Base-by-base conservation (phyloP, 495 filamentous ascomycete genomes). In the Xylaria venustula region DNA sequence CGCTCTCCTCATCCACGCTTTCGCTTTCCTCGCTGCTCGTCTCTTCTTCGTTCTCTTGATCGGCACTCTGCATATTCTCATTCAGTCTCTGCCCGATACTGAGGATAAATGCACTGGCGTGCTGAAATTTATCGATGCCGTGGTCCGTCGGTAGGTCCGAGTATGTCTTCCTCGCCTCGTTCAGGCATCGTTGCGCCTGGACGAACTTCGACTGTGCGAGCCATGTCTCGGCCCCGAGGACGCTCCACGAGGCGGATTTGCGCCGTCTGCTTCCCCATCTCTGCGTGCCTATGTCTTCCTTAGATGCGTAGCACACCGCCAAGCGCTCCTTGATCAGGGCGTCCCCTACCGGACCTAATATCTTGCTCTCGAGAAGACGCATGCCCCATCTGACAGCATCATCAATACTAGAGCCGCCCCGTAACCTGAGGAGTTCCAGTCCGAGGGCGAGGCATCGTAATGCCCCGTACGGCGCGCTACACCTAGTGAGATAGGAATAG, bases 401-500 rank as follows among this genome's bases (percentile, higher is more conserved):
- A 71, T 97, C 94, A 0, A 89, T 86, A 9, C 87, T 88, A 12
- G 88, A 86, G 17, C 89, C 87, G 17, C 90, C 91, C 3, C 93
- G 83, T 9, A 90, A 77, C 32, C 87, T 85, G 0, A 98, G 81
- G 4, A 98, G 85, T 65, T 98, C 95, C 17, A 93, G 77, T 1
- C 87, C 87, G 6, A 97, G 68, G 1, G 87, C 74, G 6, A 96
- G 81, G 67, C 86, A 91, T 25, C 95, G 90, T 2, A 93, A 78
- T 0, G 91, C 88, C 40, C 86, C 87, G 64, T 90, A 90, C 1
- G 87, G 80, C 17, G 88, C 83, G 6, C 81, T 84, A 65, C 90
- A 96, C 41, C 94, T 85, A 19, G 89, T 91, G 46, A 93, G 84
- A 67, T 97, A 98, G 5, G 91, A 96, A 74, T 98, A 98, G 46